Percentiles rank a stretch among this genome's conserved stretches.
These are phyloP conservation scores for Saraca asoca DNA, from an alignment of 331 rosid species.

Conservation along the genomic window DNA sequence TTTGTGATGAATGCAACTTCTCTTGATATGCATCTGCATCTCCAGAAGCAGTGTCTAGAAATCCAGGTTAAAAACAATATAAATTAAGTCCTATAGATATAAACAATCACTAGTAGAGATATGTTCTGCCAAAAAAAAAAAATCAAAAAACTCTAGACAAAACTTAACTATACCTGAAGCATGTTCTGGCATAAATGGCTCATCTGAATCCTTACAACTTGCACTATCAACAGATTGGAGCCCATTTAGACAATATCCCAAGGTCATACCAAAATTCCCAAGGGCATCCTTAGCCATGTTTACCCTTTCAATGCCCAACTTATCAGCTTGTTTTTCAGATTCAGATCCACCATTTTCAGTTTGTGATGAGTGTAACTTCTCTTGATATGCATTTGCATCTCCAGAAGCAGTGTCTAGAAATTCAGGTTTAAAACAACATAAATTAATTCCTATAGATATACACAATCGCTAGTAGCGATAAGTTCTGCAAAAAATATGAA, in stretches of 20 bases:
- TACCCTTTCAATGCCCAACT: too few relatives aligned
- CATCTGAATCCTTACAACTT: too few relatives aligned
- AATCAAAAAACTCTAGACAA: not conserved
- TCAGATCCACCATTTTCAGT: too few relatives aligned
- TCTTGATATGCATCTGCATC: constrained; percentile 21
- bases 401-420: constrained; percentile 31
- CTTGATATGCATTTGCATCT: constrained; percentile 24
- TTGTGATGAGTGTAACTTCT: constrained; percentile 24
- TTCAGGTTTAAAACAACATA: not conserved
- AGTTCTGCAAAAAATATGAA: not conserved
- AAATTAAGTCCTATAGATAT: not conserved
- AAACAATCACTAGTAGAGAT: not conserved
- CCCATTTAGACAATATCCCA: too few relatives aligned
- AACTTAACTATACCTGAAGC: too few relatives aligned
- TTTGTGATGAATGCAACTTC: constrained; percentile 27
- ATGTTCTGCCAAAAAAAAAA: not conserved
- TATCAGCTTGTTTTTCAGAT: too few relatives aligned
- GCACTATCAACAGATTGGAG: too few relatives aligned
- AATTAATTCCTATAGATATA: not conserved
- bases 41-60: constrained; percentile 30
- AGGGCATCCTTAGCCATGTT: too few relatives aligned
- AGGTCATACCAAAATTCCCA: too few relatives aligned
- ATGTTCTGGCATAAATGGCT: too few relatives aligned
- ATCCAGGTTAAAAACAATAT: constrained; percentile 4
- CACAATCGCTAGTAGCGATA: not conserved